Evolutionary conservation across 495 filamentous ascomycete genomes (phyloP), one percentile per base, ranked within the genome.

Genomic region (Niebla homalea): DNA sequence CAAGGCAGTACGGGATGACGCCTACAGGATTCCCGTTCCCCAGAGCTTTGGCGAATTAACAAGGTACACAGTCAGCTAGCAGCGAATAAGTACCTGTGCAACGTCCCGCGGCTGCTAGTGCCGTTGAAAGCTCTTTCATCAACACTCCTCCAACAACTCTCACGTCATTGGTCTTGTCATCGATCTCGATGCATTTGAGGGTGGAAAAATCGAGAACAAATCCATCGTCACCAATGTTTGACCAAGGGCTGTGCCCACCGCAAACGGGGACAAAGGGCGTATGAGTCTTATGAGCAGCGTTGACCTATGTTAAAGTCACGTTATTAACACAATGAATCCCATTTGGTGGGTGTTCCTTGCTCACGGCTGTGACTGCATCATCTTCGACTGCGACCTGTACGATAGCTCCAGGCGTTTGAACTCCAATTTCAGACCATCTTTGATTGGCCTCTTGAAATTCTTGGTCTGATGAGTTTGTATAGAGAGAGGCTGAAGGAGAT

Each of bases 241-340:
- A 68, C 63, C 64, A 68, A 14, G 42, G 19, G 53, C 63, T 67
- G 49, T 64, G 61, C 5, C 65, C 65, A 21, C 64, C 65, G 5
- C 53, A 52, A 38, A 43, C 57, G 3, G 63, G n/a, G 16, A 67
- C 63, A 43, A 67, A 63, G n/a, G 63, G 64, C 35, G 66, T 52
- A 19, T 49, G 51, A 1, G 25, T 15, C 5, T 42, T 16, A 16
- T 43, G 21, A 14, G 61, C 63, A 25, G 42, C 48, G 54, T 56
- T 50, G 11, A 64, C 58, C 53, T 55, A 36, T 8, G 10, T 36
- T 6, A 26, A 8, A 45, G n/a, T 16, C n/a, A 25, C 4, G n/a
- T 45, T 16, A n/a, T 45, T 1, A 45, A 25, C 23, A 15, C 14
- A 8, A 15, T 8, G 16, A 45, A 39, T 20, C 11, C 16, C 18